These are phyloP conservation scores for Mycena vitilis DNA, from an alignment of 768 basidiomycete species.

Conservation along the genomic window DNA sequence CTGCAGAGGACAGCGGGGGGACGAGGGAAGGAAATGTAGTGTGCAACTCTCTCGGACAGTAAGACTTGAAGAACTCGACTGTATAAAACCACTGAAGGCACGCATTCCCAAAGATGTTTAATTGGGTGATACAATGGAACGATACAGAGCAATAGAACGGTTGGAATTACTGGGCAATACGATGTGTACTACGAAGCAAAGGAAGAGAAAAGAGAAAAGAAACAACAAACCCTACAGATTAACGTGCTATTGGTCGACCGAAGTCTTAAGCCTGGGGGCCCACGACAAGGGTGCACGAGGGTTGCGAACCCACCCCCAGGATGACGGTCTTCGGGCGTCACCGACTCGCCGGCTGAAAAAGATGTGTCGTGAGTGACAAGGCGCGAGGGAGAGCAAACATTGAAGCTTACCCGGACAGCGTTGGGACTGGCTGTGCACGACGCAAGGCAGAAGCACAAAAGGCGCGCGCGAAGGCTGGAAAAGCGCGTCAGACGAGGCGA, in stretches of 20 bases:
- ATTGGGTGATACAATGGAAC: too few species aligned
- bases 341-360: not conserved
- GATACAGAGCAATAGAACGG: too few species aligned
- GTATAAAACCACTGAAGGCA: too few species aligned
- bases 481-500: not conserved
- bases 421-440: not conserved
- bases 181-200: too few species aligned
- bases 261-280: slow-evolving; percentile 2
- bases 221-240: slow-evolving; percentile 4
- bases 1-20: too few species aligned
- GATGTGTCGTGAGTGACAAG: not conserved
- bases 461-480: not conserved
- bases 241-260: slow-evolving; percentile 8
- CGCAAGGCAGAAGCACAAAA: not conserved
- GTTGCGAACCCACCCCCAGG: slow-evolving; percentile 4
- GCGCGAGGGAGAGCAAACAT: not conserved
- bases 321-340: too few species aligned
- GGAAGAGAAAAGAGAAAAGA: too few species aligned
- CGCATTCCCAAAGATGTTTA: too few species aligned
- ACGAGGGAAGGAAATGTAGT: too few species aligned
- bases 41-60: too few species aligned
- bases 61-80: too few species aligned
- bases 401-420: not conserved
- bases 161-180: too few species aligned
- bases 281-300: slow-evolving; percentile 4